phyloP scores from a whole-genome alignment of 2,329 filamentous ascomycete genomes.

The Nemania diffusa region DNA sequence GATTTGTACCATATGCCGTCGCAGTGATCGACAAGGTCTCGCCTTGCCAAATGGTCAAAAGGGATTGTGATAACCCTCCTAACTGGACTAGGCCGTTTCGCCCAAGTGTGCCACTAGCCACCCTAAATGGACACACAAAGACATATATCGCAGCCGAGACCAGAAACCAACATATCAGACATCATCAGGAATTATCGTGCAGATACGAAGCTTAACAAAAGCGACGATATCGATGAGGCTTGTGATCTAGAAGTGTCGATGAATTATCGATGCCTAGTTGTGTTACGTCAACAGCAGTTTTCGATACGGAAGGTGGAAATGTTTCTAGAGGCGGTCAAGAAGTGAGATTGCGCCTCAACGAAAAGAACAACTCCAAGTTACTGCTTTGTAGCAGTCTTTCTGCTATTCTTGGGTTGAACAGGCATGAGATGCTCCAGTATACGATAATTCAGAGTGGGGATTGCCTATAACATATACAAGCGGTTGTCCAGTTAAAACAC shows the following conservation, averaged over 20 bases:
- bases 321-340: constrained; percentile 1
- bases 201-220: not conserved
- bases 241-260: not conserved
- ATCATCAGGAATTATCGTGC: not conserved
- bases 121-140: not conserved
- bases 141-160: not conserved
- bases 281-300: not conserved
- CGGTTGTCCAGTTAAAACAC: constrained; percentile 3
- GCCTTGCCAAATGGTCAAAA: not conserved
- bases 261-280: not conserved
- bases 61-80: not conserved
- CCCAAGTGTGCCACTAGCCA: not conserved
- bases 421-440: not conserved
- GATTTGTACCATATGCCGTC: not conserved
- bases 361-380: not conserved
- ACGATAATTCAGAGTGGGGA: not conserved
- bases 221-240: not conserved
- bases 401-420: not conserved
- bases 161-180: not conserved
- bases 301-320: not conserved
- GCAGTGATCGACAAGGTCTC: constrained; percentile 9
- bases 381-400: not conserved
- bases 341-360: not conserved
- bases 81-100: not conserved
- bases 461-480: not conserved